These are phyloP conservation scores for Elaeis guineensis DNA, from an alignment of 176 grass and related monocot species.

Conservation along the genomic window DNA sequence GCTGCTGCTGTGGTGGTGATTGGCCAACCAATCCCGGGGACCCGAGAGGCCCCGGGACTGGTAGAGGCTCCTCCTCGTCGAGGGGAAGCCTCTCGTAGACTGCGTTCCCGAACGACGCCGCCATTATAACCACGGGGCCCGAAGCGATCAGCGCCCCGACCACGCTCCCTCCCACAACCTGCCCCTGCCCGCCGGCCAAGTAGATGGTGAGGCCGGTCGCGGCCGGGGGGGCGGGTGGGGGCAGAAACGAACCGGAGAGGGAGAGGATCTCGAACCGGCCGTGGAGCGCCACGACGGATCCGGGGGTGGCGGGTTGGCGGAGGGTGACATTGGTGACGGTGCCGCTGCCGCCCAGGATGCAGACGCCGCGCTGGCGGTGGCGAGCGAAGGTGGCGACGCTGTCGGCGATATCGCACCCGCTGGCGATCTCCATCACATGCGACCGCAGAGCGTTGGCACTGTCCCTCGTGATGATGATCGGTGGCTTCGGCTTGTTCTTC, in stretches of 20 bases:
- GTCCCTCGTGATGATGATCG: constrained; percentile 90
- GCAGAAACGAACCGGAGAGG: constrained; percentile 78
- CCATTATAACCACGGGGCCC: constrained; percentile 76
- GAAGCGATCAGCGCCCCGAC: constrained; percentile 61
- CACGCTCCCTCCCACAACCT: constrained; percentile 58
- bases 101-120: constrained; percentile 92
- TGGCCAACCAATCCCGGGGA: constrained; percentile 31
- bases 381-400: constrained; percentile 64
- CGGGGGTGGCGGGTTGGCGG: constrained; percentile 28
- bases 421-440: constrained; percentile 74
- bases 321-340: constrained; percentile 57
- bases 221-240: constrained; percentile 55
- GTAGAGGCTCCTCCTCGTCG: constrained; percentile 60
- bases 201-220: constrained; percentile 77
- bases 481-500: constrained; percentile 97
- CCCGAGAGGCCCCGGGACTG: constrained; percentile 5
- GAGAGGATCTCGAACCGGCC: constrained; percentile 92
- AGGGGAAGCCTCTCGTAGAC: constrained; percentile 81
- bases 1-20: constrained; percentile 40
- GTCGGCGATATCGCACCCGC: constrained; percentile 85
- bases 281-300: constrained; percentile 41
- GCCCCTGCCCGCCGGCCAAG: constrained; percentile 75
- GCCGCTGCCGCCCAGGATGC: constrained; percentile 75
- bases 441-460: constrained; percentile 80
- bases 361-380: constrained; percentile 69